phyloP scores from a whole-genome alignment of 176 grass and related monocot species.

The Zea mays region Zm-B73-REFERENCE-NAM-5.0 NC_050102.1:141759001-141759500 shows the following conservation, averaged over 20 bases:
- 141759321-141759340: conserved; percentile 88
- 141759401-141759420: conserved; percentile 77
- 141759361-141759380: conserved; percentile 81
- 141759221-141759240: neutral
- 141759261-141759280: conserved; percentile 25
- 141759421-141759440: conserved; percentile 82
- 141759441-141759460: conserved; percentile 95
- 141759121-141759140: conserved; percentile 7
- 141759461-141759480: conserved; percentile 85
- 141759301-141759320: conserved; percentile 97
- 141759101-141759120: neutral
- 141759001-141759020: too few species aligned
- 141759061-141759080: too few species aligned
- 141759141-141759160: neutral
- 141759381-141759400: conserved; percentile 62
- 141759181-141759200: conserved; percentile 15
- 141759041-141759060: too few species aligned
- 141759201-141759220: conserved; percentile 13
- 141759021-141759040: too few species aligned
- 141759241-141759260: conserved; percentile 20
- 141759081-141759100: too few species aligned
- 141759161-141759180: neutral
- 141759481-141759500: conserved; percentile 83
- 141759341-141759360: conserved; percentile 59
- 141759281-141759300: conserved; percentile 83